Conservation (phyloP, 1,139 yeast species). For the Scheffersomyces cryptocercus region DNA sequence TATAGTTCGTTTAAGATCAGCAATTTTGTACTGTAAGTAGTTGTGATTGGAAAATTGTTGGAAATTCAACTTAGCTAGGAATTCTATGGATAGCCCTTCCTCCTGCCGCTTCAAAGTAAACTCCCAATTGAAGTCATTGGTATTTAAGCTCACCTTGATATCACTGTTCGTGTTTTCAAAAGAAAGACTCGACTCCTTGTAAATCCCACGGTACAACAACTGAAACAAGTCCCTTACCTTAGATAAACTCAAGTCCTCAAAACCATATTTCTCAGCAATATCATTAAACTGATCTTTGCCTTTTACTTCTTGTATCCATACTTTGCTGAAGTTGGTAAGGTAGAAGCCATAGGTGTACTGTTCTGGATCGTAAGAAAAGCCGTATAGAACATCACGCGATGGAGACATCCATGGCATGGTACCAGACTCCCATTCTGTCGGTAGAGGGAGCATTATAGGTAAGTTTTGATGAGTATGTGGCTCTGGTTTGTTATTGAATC, state of each 20-base stretch:
- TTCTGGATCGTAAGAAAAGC: not conserved
- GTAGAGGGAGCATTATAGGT: too few species aligned
- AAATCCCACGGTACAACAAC: constrained; percentile 8
- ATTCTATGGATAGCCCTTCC: constrained; percentile 9
- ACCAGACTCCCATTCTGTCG: too few species aligned
- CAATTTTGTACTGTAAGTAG: constrained; percentile 20
- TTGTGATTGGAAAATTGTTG: constrained; percentile 27
- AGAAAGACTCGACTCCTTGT: constrained; percentile 1
- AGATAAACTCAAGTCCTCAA: constrained; percentile 21
- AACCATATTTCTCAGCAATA: constrained; percentile 23
- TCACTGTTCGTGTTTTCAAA: constrained; percentile 1
- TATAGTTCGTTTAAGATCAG: constrained; percentile 23
- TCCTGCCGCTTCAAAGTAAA: constrained; percentile 16
- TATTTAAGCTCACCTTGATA: not conserved
- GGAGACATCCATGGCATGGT: too few species aligned
- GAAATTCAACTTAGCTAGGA: constrained; percentile 21
- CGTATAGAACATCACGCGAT: not conserved
- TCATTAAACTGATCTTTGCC: constrained; percentile 11
- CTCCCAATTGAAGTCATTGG: constrained; percentile 22
- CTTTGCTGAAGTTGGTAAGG: constrained; percentile 26
- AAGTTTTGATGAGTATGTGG: too few species aligned
- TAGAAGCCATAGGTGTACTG: constrained; percentile 14
- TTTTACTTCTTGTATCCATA: constrained; percentile 29
- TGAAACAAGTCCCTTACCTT: constrained; percentile 8
- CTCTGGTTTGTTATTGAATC: too few species aligned